Conservation (phyloP, 2,329 filamentous ascomycete genomes). For the Aspergillus sp. region DNA sequence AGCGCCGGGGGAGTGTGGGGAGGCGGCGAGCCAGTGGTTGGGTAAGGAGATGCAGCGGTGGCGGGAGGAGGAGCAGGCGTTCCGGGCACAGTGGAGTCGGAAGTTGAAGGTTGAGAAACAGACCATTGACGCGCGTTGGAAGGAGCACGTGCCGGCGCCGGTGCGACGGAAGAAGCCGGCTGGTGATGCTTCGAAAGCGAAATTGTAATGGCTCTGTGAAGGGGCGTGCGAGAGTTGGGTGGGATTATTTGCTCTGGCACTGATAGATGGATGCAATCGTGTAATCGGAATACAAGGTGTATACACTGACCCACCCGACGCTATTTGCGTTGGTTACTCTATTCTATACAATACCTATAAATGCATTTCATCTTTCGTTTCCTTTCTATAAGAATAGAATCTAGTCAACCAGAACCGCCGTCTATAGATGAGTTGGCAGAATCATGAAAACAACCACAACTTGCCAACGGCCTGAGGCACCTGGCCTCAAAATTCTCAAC, state of each 20-base stretch:
- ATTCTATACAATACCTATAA: neutral
- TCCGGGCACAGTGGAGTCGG: constrained; percentile 54
- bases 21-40: constrained; percentile 58
- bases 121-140: constrained; percentile 56
- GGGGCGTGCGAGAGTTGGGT: neutral
- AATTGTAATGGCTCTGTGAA: constrained; percentile 19
- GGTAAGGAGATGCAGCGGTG: constrained; percentile 57
- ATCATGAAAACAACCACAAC: neutral
- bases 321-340: neutral
- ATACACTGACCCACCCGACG: neutral
- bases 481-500: neutral
- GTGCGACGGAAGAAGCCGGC: constrained; percentile 29
- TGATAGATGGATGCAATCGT: neutral
- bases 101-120: constrained; percentile 55
- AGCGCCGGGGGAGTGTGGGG: constrained; percentile 65
- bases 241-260: no score
- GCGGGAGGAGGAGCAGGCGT: constrained; percentile 57
- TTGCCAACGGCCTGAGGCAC: neutral
- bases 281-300: neutral
- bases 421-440: constrained; percentile 12
- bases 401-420: constrained; percentile 6
- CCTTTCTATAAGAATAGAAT: constrained; percentile 13
- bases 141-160: constrained; percentile 38
- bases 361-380: constrained; percentile 5
- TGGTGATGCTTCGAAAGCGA: constrained; percentile 19